Conservation (phyloP, 345 rosid genomes). For the Eucalyptus guilfoylei region DNA sequence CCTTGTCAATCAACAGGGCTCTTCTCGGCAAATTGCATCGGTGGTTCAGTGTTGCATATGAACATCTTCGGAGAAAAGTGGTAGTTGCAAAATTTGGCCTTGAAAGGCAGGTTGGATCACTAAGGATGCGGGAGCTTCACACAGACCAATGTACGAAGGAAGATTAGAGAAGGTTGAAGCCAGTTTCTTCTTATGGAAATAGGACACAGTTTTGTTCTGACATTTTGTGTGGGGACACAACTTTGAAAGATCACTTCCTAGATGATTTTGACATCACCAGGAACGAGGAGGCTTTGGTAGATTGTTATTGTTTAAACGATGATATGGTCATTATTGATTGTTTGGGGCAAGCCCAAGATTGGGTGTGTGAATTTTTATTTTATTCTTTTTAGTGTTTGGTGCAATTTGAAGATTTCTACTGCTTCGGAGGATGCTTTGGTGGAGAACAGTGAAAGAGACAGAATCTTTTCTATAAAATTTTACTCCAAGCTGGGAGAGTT, state of each 20-base stretch:
- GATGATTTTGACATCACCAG: not conserved
- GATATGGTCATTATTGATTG: not conserved
- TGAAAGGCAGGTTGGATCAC: not conserved
- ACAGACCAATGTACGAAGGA: not conserved
- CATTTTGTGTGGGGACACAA: not conserved
- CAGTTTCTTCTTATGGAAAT: not conserved
- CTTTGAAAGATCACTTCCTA: not conserved
- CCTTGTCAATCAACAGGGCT: not conserved
- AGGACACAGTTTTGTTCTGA: not conserved
- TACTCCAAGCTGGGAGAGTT: not conserved
- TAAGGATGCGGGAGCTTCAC: not conserved
- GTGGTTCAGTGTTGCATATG: not conserved
- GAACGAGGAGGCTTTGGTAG: not conserved
- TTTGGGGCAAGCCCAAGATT: not conserved
- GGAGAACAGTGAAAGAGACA: too few relatives aligned
- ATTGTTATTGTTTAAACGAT: not conserved
- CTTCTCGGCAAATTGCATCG: not conserved
- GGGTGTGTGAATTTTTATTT: not conserved
- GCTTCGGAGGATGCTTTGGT: too few relatives aligned
- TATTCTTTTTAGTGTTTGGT: not conserved
- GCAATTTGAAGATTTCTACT: too few relatives aligned
- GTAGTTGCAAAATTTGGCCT: not conserved
- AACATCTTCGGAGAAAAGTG: not conserved
- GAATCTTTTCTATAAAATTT: not conserved
- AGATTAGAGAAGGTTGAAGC: not conserved